These are phyloP conservation scores for Chrysopogon serrulatus DNA, from an alignment of 176 grass and related monocot genomes.

Conservation along the genomic window DNA sequence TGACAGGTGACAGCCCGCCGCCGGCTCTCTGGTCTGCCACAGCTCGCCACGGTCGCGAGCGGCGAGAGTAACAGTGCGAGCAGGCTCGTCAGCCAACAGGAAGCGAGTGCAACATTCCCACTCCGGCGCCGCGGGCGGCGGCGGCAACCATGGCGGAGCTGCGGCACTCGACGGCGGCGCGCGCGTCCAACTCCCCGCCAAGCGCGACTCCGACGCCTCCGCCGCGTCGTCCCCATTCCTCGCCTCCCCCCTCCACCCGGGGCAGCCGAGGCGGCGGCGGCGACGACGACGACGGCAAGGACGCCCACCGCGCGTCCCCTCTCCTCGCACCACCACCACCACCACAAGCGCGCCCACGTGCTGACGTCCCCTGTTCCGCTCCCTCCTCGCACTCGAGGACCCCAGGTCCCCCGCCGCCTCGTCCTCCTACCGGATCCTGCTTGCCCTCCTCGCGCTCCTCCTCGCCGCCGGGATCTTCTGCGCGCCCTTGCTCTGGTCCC, in stretches of 20 bases:
- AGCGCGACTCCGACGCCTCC: slow-evolving; percentile 51
- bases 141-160: slow-evolving; percentile 68
- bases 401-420: slow-evolving; percentile 55
- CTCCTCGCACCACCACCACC: slow-evolving; percentile 39
- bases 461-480: slow-evolving; percentile 38
- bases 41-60: not conserved
- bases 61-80: not conserved
- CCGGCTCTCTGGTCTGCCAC: not conserved
- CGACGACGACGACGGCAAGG: slow-evolving; percentile 54
- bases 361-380: slow-evolving; percentile 53
- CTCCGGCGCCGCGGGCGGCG: not conserved
- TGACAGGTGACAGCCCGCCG: not conserved
- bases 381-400: slow-evolving; percentile 74
- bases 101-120: not conserved
- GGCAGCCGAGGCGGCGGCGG: slow-evolving; percentile 44
- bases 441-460: slow-evolving; percentile 55
- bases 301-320: slow-evolving; percentile 46
- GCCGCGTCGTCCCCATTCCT: slow-evolving; percentile 39
- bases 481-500: slow-evolving; percentile 62
- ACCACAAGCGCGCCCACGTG: slow-evolving; percentile 25
- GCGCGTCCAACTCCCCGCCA: slow-evolving; percentile 43
- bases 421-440: slow-evolving; percentile 63
- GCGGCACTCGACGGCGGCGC: slow-evolving; percentile 61
- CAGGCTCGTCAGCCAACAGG: not conserved
- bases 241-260: slow-evolving; percentile 28